Conservation (phyloP, 495 filamentous ascomycete species). For the Tuber umbilicatum region DNA sequence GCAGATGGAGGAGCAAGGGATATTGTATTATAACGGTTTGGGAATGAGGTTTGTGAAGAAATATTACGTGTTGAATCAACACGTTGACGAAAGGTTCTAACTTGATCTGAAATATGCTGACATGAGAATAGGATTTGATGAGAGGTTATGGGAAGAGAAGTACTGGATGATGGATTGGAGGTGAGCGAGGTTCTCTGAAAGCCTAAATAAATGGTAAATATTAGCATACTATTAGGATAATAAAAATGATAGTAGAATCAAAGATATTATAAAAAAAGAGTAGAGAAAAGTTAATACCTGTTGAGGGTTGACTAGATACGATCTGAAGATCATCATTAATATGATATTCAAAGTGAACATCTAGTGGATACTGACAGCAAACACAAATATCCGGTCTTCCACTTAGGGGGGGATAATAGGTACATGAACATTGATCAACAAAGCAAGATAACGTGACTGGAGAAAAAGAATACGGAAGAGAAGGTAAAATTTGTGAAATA, state of each 20-base stretch:
- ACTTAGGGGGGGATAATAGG: neutral
- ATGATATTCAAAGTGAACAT: neutral
- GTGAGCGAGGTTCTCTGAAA: neutral
- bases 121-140: rapidly evolving
- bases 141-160: neutral
- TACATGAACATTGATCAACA: neutral
- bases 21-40: neutral
- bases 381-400: neutral
- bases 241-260: neutral
- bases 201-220: neutral
- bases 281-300: neutral
- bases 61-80: neutral
- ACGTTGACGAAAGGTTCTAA: neutral
- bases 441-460: neutral
- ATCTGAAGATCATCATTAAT: neutral
- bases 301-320: neutral
- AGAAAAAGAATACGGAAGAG: neutral
- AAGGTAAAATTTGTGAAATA: neutral
- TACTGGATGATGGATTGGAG: neutral
- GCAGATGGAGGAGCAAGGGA: neutral
- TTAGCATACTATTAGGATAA: neutral
- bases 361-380: neutral
- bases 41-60: neutral
- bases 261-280: neutral
- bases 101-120: neutral